Conservation (phyloP, 139 green algal species). For the Coelastrella sp. region DNA sequence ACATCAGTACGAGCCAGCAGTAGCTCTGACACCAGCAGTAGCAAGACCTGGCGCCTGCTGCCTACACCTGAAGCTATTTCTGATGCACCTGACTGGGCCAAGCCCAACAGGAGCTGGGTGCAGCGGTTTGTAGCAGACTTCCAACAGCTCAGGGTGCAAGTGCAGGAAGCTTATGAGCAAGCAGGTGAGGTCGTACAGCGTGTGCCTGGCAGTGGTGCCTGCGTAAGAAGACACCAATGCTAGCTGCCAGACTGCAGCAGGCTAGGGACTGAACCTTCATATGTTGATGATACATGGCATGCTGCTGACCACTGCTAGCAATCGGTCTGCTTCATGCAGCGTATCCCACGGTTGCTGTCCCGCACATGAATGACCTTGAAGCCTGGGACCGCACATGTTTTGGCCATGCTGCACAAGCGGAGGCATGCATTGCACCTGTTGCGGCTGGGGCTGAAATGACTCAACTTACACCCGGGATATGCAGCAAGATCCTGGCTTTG, state of each 20-base stretch:
- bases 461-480: constrained; percentile 24
- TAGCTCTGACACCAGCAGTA: constrained; percentile 29
- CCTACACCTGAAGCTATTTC: background rate
- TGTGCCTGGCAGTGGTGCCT: background rate
- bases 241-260: background rate
- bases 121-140: constrained; percentile 47
- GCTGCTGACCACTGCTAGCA: background rate
- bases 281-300: background rate
- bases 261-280: background rate
- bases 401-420: constrained; percentile 12
- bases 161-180: constrained; percentile 28
- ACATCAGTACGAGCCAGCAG: background rate
- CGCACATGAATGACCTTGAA: constrained; percentile 37
- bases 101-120: constrained; percentile 46
- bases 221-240: background rate
- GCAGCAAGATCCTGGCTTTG: constrained; percentile 49
- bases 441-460: constrained; percentile 42
- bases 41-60: constrained; percentile 2
- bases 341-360: constrained; percentile 13
- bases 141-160: constrained; percentile 30
- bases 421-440: background rate
- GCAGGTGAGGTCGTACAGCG: constrained; percentile 22
- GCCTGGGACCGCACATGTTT: constrained; percentile 56
- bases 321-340: background rate
- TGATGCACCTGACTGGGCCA: constrained; percentile 45